Base-by-base conservation (phyloP, 2,329 filamentous ascomycete genomes). In the Boeremia exigua region DNA sequence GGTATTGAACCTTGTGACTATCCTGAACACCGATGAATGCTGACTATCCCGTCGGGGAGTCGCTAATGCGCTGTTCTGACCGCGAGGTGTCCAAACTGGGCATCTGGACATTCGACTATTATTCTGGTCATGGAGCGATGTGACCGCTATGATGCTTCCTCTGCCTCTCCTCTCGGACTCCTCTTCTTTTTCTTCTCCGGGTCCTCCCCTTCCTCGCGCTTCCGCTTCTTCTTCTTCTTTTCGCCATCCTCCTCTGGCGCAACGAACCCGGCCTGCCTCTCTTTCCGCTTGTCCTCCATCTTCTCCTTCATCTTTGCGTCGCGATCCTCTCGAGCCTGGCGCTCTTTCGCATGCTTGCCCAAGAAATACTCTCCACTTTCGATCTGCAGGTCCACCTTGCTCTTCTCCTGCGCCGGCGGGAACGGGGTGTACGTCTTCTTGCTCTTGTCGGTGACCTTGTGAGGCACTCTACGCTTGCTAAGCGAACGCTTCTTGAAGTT, bases 371-470 rank as follows among this genome's bases (percentile, higher is more conserved):
- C 94, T 79, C 95, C 94, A 68, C 87, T 93, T 82, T 99, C 95
- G 80, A 99, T 96, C 84, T 99, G 94, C 77, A 92, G 79, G 78
- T 99, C 95, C 68, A 99, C 86, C 86, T 98, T 99, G 86, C 93
- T 97, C 90, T 96, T 96, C 83, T 99, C 94, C 63, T 93, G 92
- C 38, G 92, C 86, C 6, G 95, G 95, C 44, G 95, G 95, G 87
- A 99, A 99, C 9, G 95, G 94, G 63, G 96, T 99, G 82, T 97
- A 99, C 11, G 83, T 78, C 84, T 96, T 98, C 85, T 94, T 96
- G 73, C 82, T 78, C 84, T 99, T 99, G 82, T 99, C 93, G 49
- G 86, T 92, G 73, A 99, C 88, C 71, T 91, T 92, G 82, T 86
- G 86, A 0, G 95, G 96, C 67, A 88, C 86, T 65, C 86, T 86